Conservation (phyloP, 257 asterid species). For the Ehretia macrophylla region DNA sequence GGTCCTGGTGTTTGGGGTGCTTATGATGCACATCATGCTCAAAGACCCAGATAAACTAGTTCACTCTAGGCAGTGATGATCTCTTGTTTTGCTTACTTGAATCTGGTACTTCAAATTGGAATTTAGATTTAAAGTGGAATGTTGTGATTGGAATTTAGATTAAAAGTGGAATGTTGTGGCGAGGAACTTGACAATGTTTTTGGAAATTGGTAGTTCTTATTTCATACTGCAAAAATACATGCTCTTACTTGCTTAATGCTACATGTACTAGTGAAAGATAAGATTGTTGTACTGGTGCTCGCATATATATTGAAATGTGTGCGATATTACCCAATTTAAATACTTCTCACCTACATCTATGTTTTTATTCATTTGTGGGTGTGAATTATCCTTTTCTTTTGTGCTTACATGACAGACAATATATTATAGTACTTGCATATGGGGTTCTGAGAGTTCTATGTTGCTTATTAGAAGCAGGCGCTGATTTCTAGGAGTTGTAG, state of each 20-base stretch:
- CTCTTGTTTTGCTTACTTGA: slow-evolving; percentile 17
- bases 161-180: no score
- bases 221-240: not conserved
- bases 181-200: no score
- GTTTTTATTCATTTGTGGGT: not conserved
- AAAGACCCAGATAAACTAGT: slow-evolving; percentile 60
- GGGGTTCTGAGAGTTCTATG: no score
- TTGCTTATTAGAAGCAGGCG: no score
- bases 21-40: slow-evolving; percentile 60
- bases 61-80: slow-evolving; percentile 22
- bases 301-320: not conserved
- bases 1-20: slow-evolving; percentile 76
- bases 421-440: no score
- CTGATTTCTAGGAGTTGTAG: no score
- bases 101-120: slow-evolving; percentile 30
- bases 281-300: not conserved
- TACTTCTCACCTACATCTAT: not conserved
- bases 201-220: not conserved
- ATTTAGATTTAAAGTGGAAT: slow-evolving; percentile 16
- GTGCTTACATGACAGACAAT: no score
- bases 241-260: not conserved
- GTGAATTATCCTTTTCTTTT: no score
- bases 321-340: not conserved
- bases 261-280: not conserved
- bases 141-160: not conserved